A percentile compares a stretch with the other conserved stretches of the same genome.
Conservation (phyloP, 2,329 filamentous ascomycete genomes). For the Myriosclerotinia scirpicola region DNA sequence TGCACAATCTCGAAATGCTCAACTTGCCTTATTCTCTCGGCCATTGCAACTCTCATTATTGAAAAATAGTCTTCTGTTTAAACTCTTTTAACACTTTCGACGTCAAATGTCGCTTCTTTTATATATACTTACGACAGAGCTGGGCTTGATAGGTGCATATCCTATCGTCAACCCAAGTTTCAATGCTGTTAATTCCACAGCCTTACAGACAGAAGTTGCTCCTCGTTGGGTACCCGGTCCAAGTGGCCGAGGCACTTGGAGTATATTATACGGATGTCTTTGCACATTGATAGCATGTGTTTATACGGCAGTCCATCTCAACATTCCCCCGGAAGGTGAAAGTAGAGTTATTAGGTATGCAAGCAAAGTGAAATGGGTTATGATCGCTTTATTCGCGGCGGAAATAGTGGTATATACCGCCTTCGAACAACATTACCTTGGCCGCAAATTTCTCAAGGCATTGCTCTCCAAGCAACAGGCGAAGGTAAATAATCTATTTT, state of each 20-base stretch:
- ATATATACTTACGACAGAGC: not conserved
- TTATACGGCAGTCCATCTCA: conserved; percentile 26
- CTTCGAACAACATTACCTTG: conserved; percentile 21
- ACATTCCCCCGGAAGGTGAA: conserved; percentile 19
- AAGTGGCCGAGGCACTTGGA: not conserved
- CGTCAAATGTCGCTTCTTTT: not conserved
- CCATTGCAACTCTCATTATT: too few relatives aligned
- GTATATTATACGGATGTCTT: conserved; percentile 21
- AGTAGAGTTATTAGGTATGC: not conserved
- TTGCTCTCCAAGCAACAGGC: not conserved
- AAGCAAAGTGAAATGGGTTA: conserved; percentile 26
- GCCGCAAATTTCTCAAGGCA: conserved; percentile 15
- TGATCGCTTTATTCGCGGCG: conserved; percentile 20
- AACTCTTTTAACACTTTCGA: not conserved
- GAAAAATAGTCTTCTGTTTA: not conserved
- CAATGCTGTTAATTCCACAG: not conserved
- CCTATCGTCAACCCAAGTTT: not conserved
- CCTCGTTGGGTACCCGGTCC: not conserved
- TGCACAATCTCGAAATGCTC: too few relatives aligned
- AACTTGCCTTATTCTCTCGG: too few relatives aligned
- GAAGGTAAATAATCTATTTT: not conserved
- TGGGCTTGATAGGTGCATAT: not conserved
- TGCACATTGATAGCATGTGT: conserved; percentile 25
- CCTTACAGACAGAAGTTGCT: not conserved
- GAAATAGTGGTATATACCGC: conserved; percentile 24